phyloP scores from a whole-genome alignment of 352 stramenopile species.

The Halophytophthora batemanensis region DNA sequence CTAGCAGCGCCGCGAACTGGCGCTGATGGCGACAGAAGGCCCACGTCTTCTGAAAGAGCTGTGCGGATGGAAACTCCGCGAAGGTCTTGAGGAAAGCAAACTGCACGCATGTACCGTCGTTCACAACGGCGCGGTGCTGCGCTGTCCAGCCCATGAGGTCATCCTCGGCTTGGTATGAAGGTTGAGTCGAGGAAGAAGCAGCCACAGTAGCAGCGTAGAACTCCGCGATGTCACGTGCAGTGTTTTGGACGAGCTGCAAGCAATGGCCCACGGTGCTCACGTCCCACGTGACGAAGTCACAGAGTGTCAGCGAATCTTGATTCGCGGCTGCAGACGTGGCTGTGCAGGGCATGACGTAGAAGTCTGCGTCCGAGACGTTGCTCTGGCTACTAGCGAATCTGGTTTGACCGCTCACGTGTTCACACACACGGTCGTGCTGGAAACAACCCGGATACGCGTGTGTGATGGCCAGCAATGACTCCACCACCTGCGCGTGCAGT shows the following conservation, averaged over 20 bases:
- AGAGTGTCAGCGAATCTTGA: conserved; percentile 27
- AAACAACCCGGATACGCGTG: conserved; percentile 21
- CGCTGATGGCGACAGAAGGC: conserved; percentile 27
- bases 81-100: conserved; percentile 32
- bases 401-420: background rate
- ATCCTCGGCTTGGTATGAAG: background rate
- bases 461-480: conserved; percentile 29
- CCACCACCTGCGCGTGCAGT: conserved; percentile 29
- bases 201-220: conserved; percentile 18
- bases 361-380: conserved; percentile 5
- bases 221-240: conserved; percentile 18
- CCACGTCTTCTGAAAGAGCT: conserved; percentile 32
- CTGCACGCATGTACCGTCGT: conserved; percentile 19
- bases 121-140: conserved; percentile 12
- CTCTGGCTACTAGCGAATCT: background rate
- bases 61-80: conserved; percentile 3
- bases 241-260: conserved; percentile 25
- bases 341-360: conserved; percentile 11
- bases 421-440: conserved; percentile 16
- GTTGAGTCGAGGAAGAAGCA: background rate
- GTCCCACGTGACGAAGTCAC: conserved; percentile 37
- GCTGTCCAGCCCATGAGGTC: conserved; percentile 33
- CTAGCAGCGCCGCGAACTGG: conserved; percentile 21
- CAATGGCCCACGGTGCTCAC: conserved; percentile 24
- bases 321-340: conserved; percentile 3